phyloP scores from a whole-genome alignment of 176 grass and related monocot genomes.

The Juncus inflexus region DNA sequence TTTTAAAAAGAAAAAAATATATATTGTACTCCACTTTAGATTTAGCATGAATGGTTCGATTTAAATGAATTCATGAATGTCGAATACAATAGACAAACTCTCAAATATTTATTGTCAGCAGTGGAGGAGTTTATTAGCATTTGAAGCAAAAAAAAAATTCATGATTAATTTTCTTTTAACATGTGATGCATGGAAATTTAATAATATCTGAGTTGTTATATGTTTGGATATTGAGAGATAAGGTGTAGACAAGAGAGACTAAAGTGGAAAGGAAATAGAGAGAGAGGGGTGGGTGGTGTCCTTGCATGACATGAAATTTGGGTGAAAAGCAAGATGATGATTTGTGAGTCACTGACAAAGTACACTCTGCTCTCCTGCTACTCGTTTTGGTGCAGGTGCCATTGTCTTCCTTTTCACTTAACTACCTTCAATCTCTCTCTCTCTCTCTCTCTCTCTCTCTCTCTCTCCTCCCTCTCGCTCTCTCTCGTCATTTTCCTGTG shows the following conservation, averaged over 20 bases:
- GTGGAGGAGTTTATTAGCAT: no score
- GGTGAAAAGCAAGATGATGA: conserved; percentile 38
- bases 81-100: no score
- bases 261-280: conserved; percentile 24
- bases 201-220: conserved; percentile 7
- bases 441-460: conserved; percentile 19
- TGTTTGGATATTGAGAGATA: neutral
- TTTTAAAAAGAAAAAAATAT: no score
- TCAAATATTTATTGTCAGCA: no score
- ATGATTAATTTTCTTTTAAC: no score
- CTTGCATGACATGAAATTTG: conserved; percentile 31
- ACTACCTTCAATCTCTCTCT: conserved; percentile 72
- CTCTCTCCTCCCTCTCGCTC: conserved; percentile 21
- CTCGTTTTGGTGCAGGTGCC: conserved; percentile 40
- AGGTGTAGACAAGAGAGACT: conserved; percentile 1
- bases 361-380: conserved; percentile 43
- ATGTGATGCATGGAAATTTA: no score
- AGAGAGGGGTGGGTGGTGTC: neutral
- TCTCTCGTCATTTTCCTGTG: conserved; percentile 58
- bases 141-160: no score
- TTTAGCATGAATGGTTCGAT: no score
- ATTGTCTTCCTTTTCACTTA: conserved; percentile 54
- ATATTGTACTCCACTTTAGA: no score
- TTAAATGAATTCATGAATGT: no score
- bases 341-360: conserved; percentile 51